Base-by-base conservation (phyloP, 441 rosid species). In the Capsella rubella region DNA sequence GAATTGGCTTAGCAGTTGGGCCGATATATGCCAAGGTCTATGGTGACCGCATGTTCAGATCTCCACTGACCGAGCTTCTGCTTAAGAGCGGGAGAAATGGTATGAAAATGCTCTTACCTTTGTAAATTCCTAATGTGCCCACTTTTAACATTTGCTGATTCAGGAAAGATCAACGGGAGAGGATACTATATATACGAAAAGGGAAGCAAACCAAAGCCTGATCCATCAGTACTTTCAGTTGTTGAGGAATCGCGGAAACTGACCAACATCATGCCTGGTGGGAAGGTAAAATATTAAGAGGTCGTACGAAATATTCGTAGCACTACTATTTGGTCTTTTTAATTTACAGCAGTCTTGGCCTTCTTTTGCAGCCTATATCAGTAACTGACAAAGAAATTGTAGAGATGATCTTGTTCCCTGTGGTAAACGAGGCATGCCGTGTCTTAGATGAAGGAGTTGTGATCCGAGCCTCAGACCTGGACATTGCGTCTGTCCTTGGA, bases 371-470 rank as follows among this genome's bases (percentile, higher is more conserved):
- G 98, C 90, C 93, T 59, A 81, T 89, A 75, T 81, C 84, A 66
- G 74, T 92, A 40, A 82, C 92, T 35, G 99, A 92, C 76, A 82
- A 84, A 79, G 98, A 92, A 65, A 86, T 95, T 42, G 64, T 91
- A 82, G 98, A 92, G 81, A 95, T 92, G 98, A 37, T 95, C 68
- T 84, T 95, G 59, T 95, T 92, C 79, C 99, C 99, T n/a, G 89
- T 90, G 71, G 95, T 92, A 64, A 95, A 92, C 35, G 99, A 95
- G 86, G 90, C 97, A 8, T 92, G 98, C 57, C 97, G 97, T 52
- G 89, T 92, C 72, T 81, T 95, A 31, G 95, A 88, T n/a, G 98
- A 95, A 84, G 91, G 87, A 58, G 76, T 95, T 8, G 93, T 95
- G 28, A 82, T 92, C 77, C 87, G 89, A 76, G 93, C 98, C 11